phyloP scores from a whole-genome alignment of 148 eudicot genomes.

The Rhododendron simsii region DNA sequence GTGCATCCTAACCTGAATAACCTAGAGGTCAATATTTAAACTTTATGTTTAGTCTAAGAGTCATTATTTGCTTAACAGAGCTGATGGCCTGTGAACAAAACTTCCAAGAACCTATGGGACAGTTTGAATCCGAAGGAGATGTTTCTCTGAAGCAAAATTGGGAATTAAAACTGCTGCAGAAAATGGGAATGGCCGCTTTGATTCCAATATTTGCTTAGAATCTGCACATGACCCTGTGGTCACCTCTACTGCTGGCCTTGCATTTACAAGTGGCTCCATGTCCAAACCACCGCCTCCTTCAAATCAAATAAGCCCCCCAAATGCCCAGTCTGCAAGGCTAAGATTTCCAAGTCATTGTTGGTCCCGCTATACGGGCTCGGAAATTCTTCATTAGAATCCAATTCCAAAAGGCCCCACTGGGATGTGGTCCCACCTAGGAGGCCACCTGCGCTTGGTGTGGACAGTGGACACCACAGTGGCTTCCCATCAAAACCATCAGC shows the following conservation, averaged over 20 bases:
- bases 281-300: constrained; percentile 37
- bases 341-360: constrained; percentile 50
- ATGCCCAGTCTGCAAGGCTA: constrained; percentile 78
- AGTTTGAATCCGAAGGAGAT: constrained; percentile 29
- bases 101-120: constrained; percentile 24
- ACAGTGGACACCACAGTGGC: constrained; percentile 9
- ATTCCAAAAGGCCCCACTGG: constrained; percentile 25
- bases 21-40: background rate
- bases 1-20: background rate
- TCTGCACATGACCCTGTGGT: constrained; percentile 76
- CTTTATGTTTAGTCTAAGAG: background rate
- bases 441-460: constrained; percentile 39
- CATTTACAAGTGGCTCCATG: constrained; percentile 75
- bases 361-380: constrained; percentile 75
- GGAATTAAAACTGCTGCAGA: constrained; percentile 31
- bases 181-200: constrained; percentile 39
- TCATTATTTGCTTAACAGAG: constrained; percentile 7
- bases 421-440: constrained; percentile 47
- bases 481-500: constrained; percentile 19
- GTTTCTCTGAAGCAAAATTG: constrained; percentile 21
- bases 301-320: constrained; percentile 39
- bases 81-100: constrained; percentile 51
- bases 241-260: constrained; percentile 92
- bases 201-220: constrained; percentile 85
- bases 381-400: constrained; percentile 30